Base-by-base conservation (phyloP, 2,329 filamentous ascomycete genomes). In the Epichloe bromicola region DNA sequence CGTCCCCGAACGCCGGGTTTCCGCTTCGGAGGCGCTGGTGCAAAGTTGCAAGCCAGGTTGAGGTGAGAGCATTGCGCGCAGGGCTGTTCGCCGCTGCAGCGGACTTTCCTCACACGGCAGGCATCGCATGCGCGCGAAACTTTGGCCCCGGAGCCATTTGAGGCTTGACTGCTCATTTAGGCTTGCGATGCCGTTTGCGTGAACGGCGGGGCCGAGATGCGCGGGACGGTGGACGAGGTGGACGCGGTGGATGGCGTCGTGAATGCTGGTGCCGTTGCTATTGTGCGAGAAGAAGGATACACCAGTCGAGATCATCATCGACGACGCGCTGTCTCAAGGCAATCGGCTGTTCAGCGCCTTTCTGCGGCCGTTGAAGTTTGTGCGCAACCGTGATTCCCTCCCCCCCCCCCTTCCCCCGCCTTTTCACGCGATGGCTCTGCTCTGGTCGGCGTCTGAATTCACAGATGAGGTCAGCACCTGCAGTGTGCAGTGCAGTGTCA, bases 21-120 rank as follows among this genome's bases (percentile, higher is more conserved):
- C 20, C 66, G 59, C 56, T 66, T 68, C 14, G 59, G 58, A 1
- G 63, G 57, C 2, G 61, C 54, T 5, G 63, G 57, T 4, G 65
- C 62, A 54, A 64, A 68, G 53, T 64, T 60, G 54, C 66, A 68
- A 1, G 59, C 50, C 7, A 69, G 57, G 15, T 61, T 60, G 38
- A 68, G 61, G 39, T 68, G 65, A 4, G 60, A 59, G 53, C 67
- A 69, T 46, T 68, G 66, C 1, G 63, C 62, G 49, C 67, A 69
- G 1, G 67, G 67, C 41, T 56, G 55, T 19, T 53, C 52, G 51
- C 63, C 63, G 45, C 63, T 67, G 56, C 67, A 69, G 49, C 61
- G 63, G 37, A 69, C 67, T 54, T 69, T 69, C 48, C 67, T 63
- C 48, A 68, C 56, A 38, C 67, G 64, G 54, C 67, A 69, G 45